Base-by-base conservation (phyloP, 345 rosid species). In the Stellera chamaejasme region DNA sequence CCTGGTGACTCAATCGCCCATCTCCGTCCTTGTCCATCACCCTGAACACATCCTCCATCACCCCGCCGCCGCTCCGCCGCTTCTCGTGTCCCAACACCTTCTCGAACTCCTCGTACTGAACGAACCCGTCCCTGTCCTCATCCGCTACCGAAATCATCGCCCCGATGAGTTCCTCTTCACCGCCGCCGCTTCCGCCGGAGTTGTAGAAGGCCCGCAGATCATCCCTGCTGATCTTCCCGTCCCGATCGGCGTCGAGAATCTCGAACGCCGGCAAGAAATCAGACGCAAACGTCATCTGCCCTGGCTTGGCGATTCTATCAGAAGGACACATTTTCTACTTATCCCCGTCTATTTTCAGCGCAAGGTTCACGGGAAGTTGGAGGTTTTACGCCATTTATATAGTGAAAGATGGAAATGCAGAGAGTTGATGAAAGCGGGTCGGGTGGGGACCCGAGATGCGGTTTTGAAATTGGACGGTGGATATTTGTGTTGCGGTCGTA, bases 1-100 rank as follows among this genome's bases (percentile, higher is more conserved):
- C 98, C 1, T 64, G 69, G 15, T 62, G 64, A 64, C 84, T 88
- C 66, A 92, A 70, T 47, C 61, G 77, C 26, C 96, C 98, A 58
- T 92, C 93, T 5, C 95, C 96, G 43, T 88, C 95, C 53, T 66
- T 85, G 54, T 92, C 95, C 90, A 88, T 92, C 0, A 79, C 82
- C 69, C 58, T 75, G 45, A 88, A 92, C 67, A 75, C 79, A 23
- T 92, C 98, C 65, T 66, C 53, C 77, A 77, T 62, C 10, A 71
- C 58, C 13, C 77, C 78, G 4, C 48, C 52, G 2, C 56, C 72
- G 0, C 46, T 46, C 19, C 4, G 42, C 19, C 59, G 16, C 14
- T 42, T 48, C 12, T 49, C 26, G 28, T 45, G 51, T 15, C 64
- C 66, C 32, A 87, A 47, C 36, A 87, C 85, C 11, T 76, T 79